phyloP scores from a whole-genome alignment of 2,329 filamentous ascomycete genomes.

The Onygenales sp. region DNA sequence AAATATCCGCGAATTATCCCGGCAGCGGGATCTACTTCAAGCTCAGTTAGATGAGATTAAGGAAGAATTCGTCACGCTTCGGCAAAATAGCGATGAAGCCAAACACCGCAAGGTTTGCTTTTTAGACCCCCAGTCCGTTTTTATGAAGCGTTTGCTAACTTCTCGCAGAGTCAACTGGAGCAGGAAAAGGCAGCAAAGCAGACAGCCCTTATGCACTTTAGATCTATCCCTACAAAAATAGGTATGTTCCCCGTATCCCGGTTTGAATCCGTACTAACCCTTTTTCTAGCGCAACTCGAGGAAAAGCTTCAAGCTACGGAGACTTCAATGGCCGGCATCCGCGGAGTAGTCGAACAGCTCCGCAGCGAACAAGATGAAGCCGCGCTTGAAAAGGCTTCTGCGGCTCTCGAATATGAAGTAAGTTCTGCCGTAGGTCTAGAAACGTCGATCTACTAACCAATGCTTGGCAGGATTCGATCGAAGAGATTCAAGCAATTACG shows the following conservation, averaged over 20 bases:
- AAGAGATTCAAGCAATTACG: constrained; percentile 52
- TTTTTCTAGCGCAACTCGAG: constrained; percentile 32
- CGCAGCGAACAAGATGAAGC: constrained; percentile 47
- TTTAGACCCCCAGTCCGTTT: neutral
- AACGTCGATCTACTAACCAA: neutral
- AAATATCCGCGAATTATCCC: constrained; percentile 35
- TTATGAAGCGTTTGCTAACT: constrained; percentile 7
- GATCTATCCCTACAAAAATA: constrained; percentile 61
- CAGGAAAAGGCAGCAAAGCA: constrained; percentile 60
- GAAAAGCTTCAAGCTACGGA: constrained; percentile 35
- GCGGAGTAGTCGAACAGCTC: constrained; percentile 41
- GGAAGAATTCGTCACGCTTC: constrained; percentile 14
- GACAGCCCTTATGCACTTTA: constrained; percentile 54
- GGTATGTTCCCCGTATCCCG: constrained; percentile 39
- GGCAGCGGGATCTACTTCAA: constrained; percentile 28
- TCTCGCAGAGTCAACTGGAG: constrained; percentile 25
- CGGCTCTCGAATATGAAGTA: constrained; percentile 48
- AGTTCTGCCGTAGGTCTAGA: constrained; percentile 14
- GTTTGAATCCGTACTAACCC: constrained; percentile 16
- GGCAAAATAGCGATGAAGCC: constrained; percentile 14
- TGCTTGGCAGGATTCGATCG: constrained; percentile 44
- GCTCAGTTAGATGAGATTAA: constrained; percentile 22
- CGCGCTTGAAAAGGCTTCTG: constrained; percentile 47
- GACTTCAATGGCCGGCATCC: constrained; percentile 33
- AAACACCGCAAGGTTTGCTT: constrained; percentile 36